Evolutionary conservation across 176 grass and related monocot species (phyloP).

Genomic region (Paspalum notatum): DNA sequence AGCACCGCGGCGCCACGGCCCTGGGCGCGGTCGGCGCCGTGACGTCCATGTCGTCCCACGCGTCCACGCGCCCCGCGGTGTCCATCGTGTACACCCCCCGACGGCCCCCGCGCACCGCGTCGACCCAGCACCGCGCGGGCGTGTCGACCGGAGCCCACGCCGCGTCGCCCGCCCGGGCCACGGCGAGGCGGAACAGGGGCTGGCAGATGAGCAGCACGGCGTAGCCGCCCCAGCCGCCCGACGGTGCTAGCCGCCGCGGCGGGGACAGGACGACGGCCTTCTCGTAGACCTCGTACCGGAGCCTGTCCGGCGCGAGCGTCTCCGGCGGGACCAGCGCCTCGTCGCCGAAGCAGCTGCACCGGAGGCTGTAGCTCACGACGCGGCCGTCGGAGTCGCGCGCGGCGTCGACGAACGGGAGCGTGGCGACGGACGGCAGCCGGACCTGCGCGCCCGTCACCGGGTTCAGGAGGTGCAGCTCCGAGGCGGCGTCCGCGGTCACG

Average conservation of each 20-base stretch:
- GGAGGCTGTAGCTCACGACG: conserved; percentile 31
- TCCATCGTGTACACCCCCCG: conserved; percentile 44
- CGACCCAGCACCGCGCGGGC: conserved; percentile 45
- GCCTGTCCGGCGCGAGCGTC: conserved; percentile 28
- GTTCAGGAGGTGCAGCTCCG: conserved; percentile 57
- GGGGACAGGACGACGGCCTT: conserved; percentile 49
- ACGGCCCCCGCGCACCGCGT: conserved; percentile 31
- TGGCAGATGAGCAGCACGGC: conserved; percentile 61
- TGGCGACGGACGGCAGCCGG: conserved; percentile 41
- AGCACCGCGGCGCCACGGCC: conserved; percentile 36
- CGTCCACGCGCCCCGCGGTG: conserved; percentile 42
- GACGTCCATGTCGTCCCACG: conserved; percentile 31
- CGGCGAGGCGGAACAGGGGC: conserved; percentile 47
- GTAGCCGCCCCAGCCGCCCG: conserved; percentile 17
- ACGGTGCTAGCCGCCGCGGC: neutral
- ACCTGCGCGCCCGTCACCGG: conserved; percentile 47
- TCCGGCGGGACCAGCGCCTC: conserved; percentile 32
- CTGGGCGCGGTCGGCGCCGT: neutral
- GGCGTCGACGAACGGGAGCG: conserved; percentile 46
- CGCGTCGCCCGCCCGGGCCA: conserved; percentile 41
- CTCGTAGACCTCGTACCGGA: conserved; percentile 58
- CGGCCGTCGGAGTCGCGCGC: neutral
- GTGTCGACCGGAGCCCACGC: conserved; percentile 47
- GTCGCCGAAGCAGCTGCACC: neutral
- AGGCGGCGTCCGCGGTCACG: conserved; percentile 41